Conservation (phyloP, 805 yeast species). For the Sugiyamaella mastotermitis region DNA sequence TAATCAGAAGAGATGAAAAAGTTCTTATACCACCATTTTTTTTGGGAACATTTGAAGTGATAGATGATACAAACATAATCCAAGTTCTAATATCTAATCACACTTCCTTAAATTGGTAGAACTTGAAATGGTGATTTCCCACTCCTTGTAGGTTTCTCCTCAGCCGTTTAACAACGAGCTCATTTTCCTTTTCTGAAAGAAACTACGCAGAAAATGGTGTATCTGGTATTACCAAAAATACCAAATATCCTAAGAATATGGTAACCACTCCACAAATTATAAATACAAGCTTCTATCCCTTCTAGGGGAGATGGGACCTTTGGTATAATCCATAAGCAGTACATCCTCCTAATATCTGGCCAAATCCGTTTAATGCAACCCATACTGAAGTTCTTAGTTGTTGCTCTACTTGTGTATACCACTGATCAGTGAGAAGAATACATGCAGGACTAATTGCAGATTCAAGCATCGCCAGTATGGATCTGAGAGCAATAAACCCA, state of each 20-base stretch:
- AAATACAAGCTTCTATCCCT: constrained; percentile 49
- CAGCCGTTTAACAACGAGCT: constrained; percentile 45
- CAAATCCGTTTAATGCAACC: constrained; percentile 40
- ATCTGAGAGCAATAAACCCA: constrained; percentile 44
- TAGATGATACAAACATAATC: too few relatives aligned
- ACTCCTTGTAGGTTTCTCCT: constrained; percentile 50
- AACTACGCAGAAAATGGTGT: constrained; percentile 44
- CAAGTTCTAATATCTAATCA: constrained; percentile 42
- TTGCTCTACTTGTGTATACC: constrained; percentile 44
- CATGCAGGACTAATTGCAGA: constrained; percentile 53
- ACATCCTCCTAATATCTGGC: constrained; percentile 40
- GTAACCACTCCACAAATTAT: constrained; percentile 54
- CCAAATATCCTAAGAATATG: constrained; percentile 29
- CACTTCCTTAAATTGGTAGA: constrained; percentile 47
- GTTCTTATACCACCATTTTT: too few relatives aligned
- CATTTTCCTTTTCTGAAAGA: constrained; percentile 39
- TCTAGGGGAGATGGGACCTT: constrained; percentile 21
- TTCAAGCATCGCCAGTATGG: constrained; percentile 47
- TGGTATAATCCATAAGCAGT: constrained; percentile 42
- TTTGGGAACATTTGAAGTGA: too few relatives aligned
- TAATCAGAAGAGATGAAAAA: too few relatives aligned
- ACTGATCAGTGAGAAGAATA: constrained; percentile 51
- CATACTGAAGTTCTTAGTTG: constrained; percentile 41
- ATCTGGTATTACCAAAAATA: constrained; percentile 37
- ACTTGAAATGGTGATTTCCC: constrained; percentile 49